phyloP scores from a whole-genome alignment of 805 yeast genomes.

The Candida nemodendra region DNA sequence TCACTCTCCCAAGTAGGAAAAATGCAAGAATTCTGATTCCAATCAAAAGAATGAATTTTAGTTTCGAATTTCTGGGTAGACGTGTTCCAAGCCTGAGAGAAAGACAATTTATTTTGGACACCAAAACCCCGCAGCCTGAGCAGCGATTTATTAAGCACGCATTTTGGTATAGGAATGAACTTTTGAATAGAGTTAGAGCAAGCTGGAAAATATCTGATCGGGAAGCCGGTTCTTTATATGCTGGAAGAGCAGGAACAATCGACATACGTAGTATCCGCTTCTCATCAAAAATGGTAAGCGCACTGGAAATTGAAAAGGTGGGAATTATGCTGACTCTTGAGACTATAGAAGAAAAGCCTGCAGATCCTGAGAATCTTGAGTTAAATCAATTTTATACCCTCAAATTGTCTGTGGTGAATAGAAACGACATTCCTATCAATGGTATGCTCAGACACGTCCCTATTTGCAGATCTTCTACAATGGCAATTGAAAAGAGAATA shows the following conservation, averaged over 20 bases:
- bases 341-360: conserved; percentile 9
- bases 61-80: conserved; percentile 40
- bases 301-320: conserved; percentile 50
- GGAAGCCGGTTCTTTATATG: conserved; percentile 27
- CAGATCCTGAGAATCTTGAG: conserved; percentile 32
- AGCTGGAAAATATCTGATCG: conserved; percentile 50
- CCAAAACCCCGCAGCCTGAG: conserved; percentile 54
- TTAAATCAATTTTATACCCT: conserved; percentile 53
- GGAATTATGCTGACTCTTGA: conserved; percentile 38
- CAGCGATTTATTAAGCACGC: conserved; percentile 53
- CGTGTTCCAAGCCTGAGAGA: conserved; percentile 71
- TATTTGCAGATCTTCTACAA: conserved; percentile 31
- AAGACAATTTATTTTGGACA: conserved; percentile 66
- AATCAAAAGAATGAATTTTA: conserved; percentile 50
- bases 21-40: conserved; percentile 67
- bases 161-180: conserved; percentile 78
- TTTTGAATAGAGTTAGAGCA: conserved; percentile 61
- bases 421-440: conserved; percentile 37
- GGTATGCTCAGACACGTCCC: conserved; percentile 67
- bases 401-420: conserved; percentile 49
- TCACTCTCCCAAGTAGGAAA: conserved; percentile 25
- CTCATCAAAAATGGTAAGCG: conserved; percentile 56
- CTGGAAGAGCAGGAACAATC: conserved; percentile 50
- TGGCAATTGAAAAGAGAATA: conserved; percentile 52
- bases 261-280: conserved; percentile 68